phyloP scores from a whole-genome alignment of 129 eudicot species.

The Artemisia tridentata region DNA sequence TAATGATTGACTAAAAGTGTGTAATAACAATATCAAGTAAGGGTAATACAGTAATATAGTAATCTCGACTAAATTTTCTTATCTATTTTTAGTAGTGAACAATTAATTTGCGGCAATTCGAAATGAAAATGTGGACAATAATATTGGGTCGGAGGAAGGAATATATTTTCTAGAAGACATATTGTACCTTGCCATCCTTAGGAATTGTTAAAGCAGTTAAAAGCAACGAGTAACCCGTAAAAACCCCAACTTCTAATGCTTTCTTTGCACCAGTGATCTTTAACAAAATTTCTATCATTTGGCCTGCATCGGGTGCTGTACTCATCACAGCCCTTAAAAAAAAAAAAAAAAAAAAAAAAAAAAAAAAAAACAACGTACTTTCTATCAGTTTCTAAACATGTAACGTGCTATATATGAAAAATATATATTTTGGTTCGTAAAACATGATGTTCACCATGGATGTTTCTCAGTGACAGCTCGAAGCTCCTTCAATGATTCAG shows the following conservation, averaged over 20 bases:
- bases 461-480: constrained; percentile 46
- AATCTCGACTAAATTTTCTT: neutral
- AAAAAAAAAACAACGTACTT: neutral
- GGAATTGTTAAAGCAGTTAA: constrained; percentile 46
- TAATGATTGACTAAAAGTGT: too few species aligned
- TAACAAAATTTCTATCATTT: constrained; percentile 30
- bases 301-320: constrained; percentile 45
- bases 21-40: too few species aligned
- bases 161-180: neutral
- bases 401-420: neutral
- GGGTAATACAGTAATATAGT: too few species aligned
- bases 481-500: constrained; percentile 51
- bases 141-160: too few species aligned
- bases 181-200: constrained; percentile 44
- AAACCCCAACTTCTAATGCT: constrained; percentile 43
- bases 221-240: constrained; percentile 46
- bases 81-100: neutral
- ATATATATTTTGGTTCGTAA: neutral
- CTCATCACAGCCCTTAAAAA: constrained; percentile 35
- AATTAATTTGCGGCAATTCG: too few species aligned
- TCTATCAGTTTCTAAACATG: neutral
- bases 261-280: constrained; percentile 29
- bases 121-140: too few species aligned
- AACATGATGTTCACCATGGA: constrained; percentile 38
- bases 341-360: too few species aligned